phyloP scores from a whole-genome alignment of 805 yeast genomes.

The Kazachstania taianensis region DNA sequence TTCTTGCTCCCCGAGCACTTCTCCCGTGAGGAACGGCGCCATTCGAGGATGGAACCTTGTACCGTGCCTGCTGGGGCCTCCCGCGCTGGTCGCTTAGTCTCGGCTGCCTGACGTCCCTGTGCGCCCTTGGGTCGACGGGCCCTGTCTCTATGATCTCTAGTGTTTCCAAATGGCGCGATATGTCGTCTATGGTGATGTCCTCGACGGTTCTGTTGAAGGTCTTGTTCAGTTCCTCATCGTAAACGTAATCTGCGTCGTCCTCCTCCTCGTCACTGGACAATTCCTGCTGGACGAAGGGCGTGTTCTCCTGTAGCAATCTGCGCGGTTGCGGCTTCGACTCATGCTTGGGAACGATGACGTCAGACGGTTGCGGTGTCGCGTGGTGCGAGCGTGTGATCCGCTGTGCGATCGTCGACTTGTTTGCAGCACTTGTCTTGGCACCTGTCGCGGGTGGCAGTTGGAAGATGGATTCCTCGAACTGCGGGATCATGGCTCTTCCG shows the following conservation, averaged over 20 bases:
- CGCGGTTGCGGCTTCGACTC: slow-evolving; percentile 1
- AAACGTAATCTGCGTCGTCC: slow-evolving; percentile 29
- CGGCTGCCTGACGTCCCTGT: slow-evolving; percentile 1
- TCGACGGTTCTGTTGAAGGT: slow-evolving; percentile 31
- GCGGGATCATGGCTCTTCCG: slow-evolving; percentile 55
- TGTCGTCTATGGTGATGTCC: slow-evolving; percentile 31
- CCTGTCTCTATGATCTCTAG: slow-evolving; percentile 19
- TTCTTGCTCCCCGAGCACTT: slow-evolving; percentile 15
- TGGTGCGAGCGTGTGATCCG: slow-evolving; percentile 20
- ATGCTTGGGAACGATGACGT: slow-evolving; percentile 1
- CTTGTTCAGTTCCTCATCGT: slow-evolving; percentile 29
- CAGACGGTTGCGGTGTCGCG: slow-evolving; percentile 3
- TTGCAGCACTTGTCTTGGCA: background rate
- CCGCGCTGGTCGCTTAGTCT: background rate
- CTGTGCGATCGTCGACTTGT: slow-evolving; percentile 11
- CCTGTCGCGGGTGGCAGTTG: slow-evolving; percentile 4
- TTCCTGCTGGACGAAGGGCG: slow-evolving; percentile 24
- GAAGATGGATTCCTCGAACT: slow-evolving; percentile 24
- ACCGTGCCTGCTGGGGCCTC: slow-evolving; percentile 12
- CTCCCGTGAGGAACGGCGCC: slow-evolving; percentile 22
- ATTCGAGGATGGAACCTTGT: slow-evolving; percentile 24
- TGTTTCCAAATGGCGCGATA: slow-evolving; percentile 30
- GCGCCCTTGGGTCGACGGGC: background rate
- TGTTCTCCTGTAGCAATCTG: slow-evolving; percentile 8
- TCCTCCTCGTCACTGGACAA: slow-evolving; percentile 27